These are phyloP conservation scores for Phaeotremella fagi DNA, from an alignment of 768 basidiomycete species.

Conservation along the genomic window DNA sequence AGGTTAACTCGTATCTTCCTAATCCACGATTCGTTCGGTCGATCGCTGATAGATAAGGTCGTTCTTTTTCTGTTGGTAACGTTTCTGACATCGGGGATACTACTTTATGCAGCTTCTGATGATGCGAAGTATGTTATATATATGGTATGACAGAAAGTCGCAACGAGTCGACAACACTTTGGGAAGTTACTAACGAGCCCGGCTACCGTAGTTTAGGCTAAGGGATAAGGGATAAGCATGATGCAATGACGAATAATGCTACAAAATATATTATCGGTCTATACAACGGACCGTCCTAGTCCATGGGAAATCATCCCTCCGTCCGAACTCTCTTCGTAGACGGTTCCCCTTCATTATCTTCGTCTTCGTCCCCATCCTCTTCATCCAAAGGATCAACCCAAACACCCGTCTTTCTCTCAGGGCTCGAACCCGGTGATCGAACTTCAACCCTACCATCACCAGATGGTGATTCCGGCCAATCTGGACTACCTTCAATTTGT, in stretches of 20 bases:
- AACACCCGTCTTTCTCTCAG: conserved; percentile 5
- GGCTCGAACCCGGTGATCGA: conserved; percentile 32
- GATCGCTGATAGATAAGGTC: conserved; percentile 3
- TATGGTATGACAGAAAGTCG: too few species aligned
- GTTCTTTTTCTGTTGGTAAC: not conserved
- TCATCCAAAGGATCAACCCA: not conserved
- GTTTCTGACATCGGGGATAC: not conserved
- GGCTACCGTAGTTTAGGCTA: too few species aligned
- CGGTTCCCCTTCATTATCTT: not conserved
- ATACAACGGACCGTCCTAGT: too few species aligned
- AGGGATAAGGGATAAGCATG: too few species aligned
- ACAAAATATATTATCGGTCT: too few species aligned
- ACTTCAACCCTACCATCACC: conserved; percentile 2
- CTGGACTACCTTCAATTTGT: conserved; percentile 18
- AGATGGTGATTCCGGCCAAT: conserved; percentile 25
- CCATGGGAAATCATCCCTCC: too few species aligned
- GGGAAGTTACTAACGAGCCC: too few species aligned
- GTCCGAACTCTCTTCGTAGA: not conserved
- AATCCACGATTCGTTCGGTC: conserved; percentile 4
- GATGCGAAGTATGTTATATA: too few species aligned
- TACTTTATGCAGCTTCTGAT: too few species aligned
- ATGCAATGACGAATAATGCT: too few species aligned
- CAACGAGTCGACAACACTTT: too few species aligned
- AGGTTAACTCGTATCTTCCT: conserved; percentile 5
- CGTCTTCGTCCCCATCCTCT: not conserved